Evolutionary conservation across 2,329 filamentous ascomycete genomes (phyloP).

Genomic region (Sporothrix luriei): DNA sequence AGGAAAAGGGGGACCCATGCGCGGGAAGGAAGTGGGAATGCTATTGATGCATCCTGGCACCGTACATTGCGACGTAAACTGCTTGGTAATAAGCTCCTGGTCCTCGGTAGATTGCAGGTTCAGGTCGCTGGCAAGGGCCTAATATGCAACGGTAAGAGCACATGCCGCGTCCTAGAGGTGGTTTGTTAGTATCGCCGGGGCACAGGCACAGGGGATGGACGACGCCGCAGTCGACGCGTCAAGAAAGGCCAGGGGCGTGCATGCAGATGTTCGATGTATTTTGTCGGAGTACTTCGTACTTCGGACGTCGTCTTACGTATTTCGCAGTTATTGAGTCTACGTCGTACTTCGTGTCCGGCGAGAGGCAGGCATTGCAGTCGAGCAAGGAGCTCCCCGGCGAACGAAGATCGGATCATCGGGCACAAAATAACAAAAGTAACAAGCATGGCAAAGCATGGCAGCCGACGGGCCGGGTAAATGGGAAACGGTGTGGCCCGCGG

Average conservation of each 20-base stretch:
- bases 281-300: too few species aligned
- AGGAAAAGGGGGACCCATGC: conserved; percentile 3
- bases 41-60: neutral
- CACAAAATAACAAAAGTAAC: conserved; percentile 7
- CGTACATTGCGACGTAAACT: neutral
- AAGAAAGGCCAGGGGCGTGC: neutral
- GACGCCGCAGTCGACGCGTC: conserved; percentile 14
- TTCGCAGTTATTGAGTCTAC: too few species aligned
- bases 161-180: neutral
- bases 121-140: neutral
- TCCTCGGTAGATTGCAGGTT: conserved; percentile 14
- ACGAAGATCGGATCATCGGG: conserved; percentile 15
- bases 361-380: neutral
- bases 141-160: conserved; percentile 14
- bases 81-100: conserved; percentile 8
- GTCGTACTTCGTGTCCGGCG: too few species aligned
- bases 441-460: neutral
- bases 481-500: neutral
- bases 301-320: too few species aligned
- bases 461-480: conserved; percentile 13
- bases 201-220: conserved; percentile 22
- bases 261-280: neutral
- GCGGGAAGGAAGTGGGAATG: conserved; percentile 16
- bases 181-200: neutral
- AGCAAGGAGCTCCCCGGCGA: conserved; percentile 20